Conservation (phyloP, 176 grass and related monocot species). For the Oryza glaberrima region DNA sequence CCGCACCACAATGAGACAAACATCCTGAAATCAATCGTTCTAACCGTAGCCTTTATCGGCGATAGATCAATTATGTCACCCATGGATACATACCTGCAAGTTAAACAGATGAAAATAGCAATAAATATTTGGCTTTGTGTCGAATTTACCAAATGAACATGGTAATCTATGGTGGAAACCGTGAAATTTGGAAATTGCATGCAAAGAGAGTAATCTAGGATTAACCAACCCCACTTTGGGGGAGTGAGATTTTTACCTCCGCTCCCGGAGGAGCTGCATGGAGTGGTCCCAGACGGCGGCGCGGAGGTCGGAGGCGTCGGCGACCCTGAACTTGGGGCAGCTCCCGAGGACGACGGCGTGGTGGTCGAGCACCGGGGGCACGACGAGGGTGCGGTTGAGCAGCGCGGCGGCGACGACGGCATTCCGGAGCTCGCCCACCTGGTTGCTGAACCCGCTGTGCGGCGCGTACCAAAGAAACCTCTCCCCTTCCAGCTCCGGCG, state of each 20-base stretch:
- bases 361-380: slow-evolving; percentile 91
- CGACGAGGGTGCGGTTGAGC: slow-evolving; percentile 86
- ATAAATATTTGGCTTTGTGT: background rate
- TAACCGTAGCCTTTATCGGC: slow-evolving; percentile 53
- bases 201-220: background rate
- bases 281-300: slow-evolving; percentile 77
- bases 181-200: background rate
- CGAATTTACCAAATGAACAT: background rate
- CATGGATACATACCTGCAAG: slow-evolving; percentile 83
- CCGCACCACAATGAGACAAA: slow-evolving; percentile 80
- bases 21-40: slow-evolving; percentile 86
- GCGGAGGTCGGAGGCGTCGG: slow-evolving; percentile 62
- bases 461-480: slow-evolving; percentile 95
- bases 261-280: slow-evolving; percentile 71
- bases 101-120: slow-evolving; percentile 18
- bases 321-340: slow-evolving; percentile 92
- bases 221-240: background rate
- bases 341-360: slow-evolving; percentile 90
- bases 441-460: slow-evolving; percentile 96
- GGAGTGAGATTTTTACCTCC: slow-evolving; percentile 54
- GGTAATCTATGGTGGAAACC: background rate
- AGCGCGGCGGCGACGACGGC: slow-evolving; percentile 72
- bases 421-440: slow-evolving; percentile 85
- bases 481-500: slow-evolving; percentile 45
- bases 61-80: slow-evolving; percentile 89